Conservation (phyloP, 139 green algal species). For the Volvox africanus region DNA sequence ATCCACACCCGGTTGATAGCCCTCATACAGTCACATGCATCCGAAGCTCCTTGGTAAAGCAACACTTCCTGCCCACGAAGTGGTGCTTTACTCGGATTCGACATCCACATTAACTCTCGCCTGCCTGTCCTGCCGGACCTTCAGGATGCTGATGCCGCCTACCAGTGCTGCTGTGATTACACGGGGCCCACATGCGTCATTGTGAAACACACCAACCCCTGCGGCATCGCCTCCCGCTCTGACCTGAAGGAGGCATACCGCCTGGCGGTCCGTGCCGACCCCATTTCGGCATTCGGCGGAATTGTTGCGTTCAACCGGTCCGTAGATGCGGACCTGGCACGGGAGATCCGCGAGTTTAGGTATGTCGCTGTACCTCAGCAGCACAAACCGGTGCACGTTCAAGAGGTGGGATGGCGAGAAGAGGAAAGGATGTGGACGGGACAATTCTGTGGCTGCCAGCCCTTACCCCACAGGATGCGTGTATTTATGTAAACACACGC, state of each 20-base stretch:
- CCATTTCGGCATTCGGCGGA: constrained; percentile 96
- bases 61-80: too few species aligned
- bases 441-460: not conserved
- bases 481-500: too few species aligned
- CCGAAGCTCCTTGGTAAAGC: too few species aligned
- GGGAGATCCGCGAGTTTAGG: constrained; percentile 84
- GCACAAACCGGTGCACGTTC: too few species aligned
- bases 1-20: too few species aligned
- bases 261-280: constrained; percentile 93
- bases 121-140: not conserved
- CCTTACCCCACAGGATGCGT: too few species aligned
- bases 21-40: too few species aligned
- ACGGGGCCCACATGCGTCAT: constrained; percentile 93
- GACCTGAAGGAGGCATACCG: constrained; percentile 96
- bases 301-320: constrained; percentile 99
- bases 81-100: too few species aligned
- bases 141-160: constrained; percentile 87
- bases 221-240: constrained; percentile 84
- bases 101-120: not conserved
- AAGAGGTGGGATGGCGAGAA: too few species aligned
- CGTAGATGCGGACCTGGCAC: constrained; percentile 88
- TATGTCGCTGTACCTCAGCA: not conserved
- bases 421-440: too few species aligned
- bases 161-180: constrained; percentile 73
- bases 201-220: constrained; percentile 99